A percentile compares a stretch with the other conserved stretches of the same genome.
Conservation (phyloP, 129 eudicot species). For the Tanacetum coccineum region DNA sequence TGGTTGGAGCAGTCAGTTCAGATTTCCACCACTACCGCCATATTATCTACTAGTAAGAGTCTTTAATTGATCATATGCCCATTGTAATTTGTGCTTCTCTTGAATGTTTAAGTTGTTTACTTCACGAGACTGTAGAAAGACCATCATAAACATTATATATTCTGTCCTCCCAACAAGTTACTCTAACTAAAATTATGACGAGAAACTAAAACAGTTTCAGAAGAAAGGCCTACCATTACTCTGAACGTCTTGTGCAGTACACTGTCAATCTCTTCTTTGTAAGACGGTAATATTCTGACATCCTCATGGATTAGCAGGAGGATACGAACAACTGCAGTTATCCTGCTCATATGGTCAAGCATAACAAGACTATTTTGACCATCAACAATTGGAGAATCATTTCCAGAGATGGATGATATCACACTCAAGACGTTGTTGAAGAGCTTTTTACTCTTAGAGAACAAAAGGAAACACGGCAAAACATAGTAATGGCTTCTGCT, state of each 20-base stretch:
- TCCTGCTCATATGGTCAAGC: slow-evolving; percentile 33
- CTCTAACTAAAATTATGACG: too few species aligned
- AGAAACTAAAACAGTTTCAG: too few species aligned
- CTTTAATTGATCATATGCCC: slow-evolving; percentile 48
- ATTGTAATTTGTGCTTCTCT: slow-evolving; percentile 52
- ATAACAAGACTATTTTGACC: slow-evolving; percentile 20
- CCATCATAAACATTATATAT: too few species aligned
- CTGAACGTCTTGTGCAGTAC: slow-evolving; percentile 39
- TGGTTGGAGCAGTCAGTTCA: neutral
- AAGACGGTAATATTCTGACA: slow-evolving; percentile 36
- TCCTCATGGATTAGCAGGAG: slow-evolving; percentile 48
- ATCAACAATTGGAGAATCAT: slow-evolving; percentile 18
- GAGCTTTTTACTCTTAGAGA: slow-evolving; percentile 46
- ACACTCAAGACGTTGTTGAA: slow-evolving; percentile 37
- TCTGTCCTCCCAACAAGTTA: too few species aligned
- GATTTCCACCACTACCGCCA: neutral
- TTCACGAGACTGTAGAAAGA: neutral
- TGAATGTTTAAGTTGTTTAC: slow-evolving; percentile 32
- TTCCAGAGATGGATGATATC: slow-evolving; percentile 38
- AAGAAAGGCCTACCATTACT: slow-evolving; percentile 39
- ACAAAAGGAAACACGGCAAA: slow-evolving; percentile 57
- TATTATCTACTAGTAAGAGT: slow-evolving; percentile 23
- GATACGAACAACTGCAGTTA: slow-evolving; percentile 45
- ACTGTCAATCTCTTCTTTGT: slow-evolving; percentile 44
- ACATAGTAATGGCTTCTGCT: slow-evolving; percentile 49